A percentile compares a stretch with the other conserved stretches of the same genome.
Conservation (phyloP, 139 green algal species). For the Picochlorum costavermella region DNA sequence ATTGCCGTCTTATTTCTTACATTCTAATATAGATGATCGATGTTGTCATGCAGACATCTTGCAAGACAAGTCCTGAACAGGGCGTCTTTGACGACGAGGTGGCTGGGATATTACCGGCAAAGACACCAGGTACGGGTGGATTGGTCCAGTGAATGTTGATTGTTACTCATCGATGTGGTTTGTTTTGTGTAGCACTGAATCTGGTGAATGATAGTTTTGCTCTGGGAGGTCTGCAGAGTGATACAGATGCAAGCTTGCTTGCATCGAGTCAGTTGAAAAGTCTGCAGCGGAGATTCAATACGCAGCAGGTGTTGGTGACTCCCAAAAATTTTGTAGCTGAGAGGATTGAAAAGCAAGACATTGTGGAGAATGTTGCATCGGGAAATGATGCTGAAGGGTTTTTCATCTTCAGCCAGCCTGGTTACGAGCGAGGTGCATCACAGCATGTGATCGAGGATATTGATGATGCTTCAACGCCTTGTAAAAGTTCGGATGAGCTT, state of each 20-base stretch:
- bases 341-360: conserved; percentile 4
- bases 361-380: neutral
- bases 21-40: too few species aligned
- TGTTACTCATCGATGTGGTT: too few species aligned
- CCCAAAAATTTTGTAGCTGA: conserved; percentile 11
- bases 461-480: neutral
- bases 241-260: conserved; percentile 1
- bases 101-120: too few species aligned
- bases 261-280: conserved; percentile 18
- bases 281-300: conserved; percentile 25
- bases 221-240: too few species aligned
- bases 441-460: conserved; percentile 1
- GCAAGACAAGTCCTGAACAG: too few species aligned
- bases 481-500: neutral
- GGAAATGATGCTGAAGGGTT: conserved; percentile 21
- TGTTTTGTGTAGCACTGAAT: too few species aligned
- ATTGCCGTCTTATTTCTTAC: too few species aligned
- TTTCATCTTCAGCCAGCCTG: conserved; percentile 22
- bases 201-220: too few species aligned
- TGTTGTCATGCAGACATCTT: too few species aligned
- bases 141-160: too few species aligned
- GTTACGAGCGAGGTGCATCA: conserved; percentile 26
- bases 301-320: conserved; percentile 23
- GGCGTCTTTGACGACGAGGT: too few species aligned
- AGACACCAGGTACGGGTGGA: neutral